These are phyloP conservation scores for Pulveroboletus frians DNA, from an alignment of 768 basidiomycete genomes.

Conservation along the genomic window DNA sequence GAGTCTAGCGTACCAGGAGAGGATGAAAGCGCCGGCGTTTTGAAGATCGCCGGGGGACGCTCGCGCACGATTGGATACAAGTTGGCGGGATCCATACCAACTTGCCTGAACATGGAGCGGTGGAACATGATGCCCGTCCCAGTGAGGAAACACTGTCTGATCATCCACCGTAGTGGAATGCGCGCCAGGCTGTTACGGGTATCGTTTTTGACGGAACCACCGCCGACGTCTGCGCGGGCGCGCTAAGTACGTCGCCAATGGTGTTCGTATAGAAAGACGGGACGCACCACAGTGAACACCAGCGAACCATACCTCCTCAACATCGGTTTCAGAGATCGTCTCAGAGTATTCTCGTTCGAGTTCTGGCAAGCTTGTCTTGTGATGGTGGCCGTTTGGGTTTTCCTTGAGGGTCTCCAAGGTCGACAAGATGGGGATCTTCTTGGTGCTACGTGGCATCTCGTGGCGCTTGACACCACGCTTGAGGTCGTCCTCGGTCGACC, in stretches of 20 bases:
- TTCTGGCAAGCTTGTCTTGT: slow-evolving; percentile 22
- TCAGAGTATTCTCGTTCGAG: slow-evolving; percentile 38
- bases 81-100: slow-evolving; percentile 44
- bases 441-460: slow-evolving; percentile 40
- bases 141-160: slow-evolving; percentile 57
- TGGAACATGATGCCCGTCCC: slow-evolving; percentile 58
- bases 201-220: slow-evolving; percentile 59
- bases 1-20: slow-evolving; percentile 10
- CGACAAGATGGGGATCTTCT: slow-evolving; percentile 16
- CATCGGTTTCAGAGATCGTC: slow-evolving; percentile 44
- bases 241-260: neutral
- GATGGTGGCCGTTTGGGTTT: slow-evolving; percentile 4
- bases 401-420: neutral
- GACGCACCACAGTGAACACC: slow-evolving; percentile 65
- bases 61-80: slow-evolving; percentile 42
- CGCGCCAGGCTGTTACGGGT: slow-evolving; percentile 57
- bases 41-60: slow-evolving; percentile 37
- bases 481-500: slow-evolving; percentile 37
- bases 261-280: neutral
- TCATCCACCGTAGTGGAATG: slow-evolving; percentile 75
- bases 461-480: slow-evolving; percentile 45
- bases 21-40: slow-evolving; percentile 16
- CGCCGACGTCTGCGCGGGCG: slow-evolving; percentile 58
- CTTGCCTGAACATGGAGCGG: slow-evolving; percentile 34
- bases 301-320: slow-evolving; percentile 78